Evolutionary conservation across 495 filamentous ascomycete species (phyloP).

Genomic region (Apodospora peruviana): DNA sequence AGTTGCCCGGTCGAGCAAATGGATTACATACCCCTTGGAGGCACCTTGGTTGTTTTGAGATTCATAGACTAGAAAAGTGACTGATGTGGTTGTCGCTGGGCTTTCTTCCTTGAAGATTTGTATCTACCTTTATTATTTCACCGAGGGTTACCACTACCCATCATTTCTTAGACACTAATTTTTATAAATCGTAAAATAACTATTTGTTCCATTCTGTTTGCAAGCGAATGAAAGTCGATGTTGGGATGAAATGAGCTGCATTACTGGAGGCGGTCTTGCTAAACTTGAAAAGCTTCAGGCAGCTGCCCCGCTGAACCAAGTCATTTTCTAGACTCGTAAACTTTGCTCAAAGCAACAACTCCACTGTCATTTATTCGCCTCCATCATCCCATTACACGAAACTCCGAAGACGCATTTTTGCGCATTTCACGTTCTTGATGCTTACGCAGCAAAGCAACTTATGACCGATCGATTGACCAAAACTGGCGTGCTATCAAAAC

Average conservation of each 20-base stretch:
- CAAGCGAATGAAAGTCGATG: not conserved
- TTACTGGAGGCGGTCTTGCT: not conserved
- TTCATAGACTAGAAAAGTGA: conserved; percentile 14
- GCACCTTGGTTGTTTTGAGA: conserved; percentile 16
- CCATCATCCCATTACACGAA: not conserved
- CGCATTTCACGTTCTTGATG: not conserved
- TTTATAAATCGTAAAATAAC: conserved; percentile 34
- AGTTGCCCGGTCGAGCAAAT: conserved; percentile 13
- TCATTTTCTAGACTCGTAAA: no score
- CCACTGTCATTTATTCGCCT: no score
- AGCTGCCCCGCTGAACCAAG: no score
- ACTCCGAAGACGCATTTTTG: not conserved
- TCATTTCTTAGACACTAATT: conserved; percentile 25
- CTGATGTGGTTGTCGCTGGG: conserved; percentile 13
- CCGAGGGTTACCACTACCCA: conserved; percentile 18
- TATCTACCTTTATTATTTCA: conserved; percentile 18
- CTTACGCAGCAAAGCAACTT: no score
- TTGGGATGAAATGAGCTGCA: not conserved
- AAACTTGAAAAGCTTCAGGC: no score
- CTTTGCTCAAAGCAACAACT: no score
- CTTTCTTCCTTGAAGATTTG: conserved; percentile 31
- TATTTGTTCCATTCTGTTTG: not conserved
- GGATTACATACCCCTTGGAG: conserved; percentile 13
- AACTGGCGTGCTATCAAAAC: no score
- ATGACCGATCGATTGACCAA: no score